These are phyloP conservation scores for Quillaja saponaria DNA, from an alignment of 306 rosid species.

Conservation along the genomic window DNA sequence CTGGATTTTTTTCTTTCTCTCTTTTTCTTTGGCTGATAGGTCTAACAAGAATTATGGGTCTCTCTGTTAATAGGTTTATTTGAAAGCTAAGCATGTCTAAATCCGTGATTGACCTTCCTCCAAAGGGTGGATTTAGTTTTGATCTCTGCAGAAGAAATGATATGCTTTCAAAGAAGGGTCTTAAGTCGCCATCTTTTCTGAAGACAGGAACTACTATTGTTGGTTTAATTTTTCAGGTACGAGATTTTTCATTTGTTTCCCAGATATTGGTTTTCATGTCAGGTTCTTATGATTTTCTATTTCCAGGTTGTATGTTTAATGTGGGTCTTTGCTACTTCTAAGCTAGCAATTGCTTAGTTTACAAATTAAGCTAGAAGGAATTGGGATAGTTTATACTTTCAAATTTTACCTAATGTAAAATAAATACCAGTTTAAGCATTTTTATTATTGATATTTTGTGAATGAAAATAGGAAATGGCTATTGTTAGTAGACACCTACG, in stretches of 20 bases:
- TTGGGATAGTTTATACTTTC: too few relatives aligned
- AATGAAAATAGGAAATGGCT: too few relatives aligned
- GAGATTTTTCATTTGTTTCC: too few relatives aligned
- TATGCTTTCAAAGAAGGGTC: conserved; percentile 76
- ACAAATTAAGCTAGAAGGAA: too few relatives aligned
- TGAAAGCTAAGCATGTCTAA: conserved; percentile 49
- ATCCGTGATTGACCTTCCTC: conserved; percentile 59
- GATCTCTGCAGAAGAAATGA: conserved; percentile 88
- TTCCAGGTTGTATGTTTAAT: too few relatives aligned
- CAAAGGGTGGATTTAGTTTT: conserved; percentile 84
- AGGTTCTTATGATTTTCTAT: too few relatives aligned
- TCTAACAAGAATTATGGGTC: not conserved
- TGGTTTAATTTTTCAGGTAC: conserved; percentile 76
- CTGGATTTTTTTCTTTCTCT: not conserved
- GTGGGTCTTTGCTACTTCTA: too few relatives aligned
- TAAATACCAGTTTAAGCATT: too few relatives aligned
- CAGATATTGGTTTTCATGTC: not conserved
- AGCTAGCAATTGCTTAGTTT: too few relatives aligned
- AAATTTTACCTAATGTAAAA: too few relatives aligned
- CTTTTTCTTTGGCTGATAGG: not conserved
- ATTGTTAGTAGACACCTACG: too few relatives aligned
- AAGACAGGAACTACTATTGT: conserved; percentile 96
- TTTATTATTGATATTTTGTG: too few relatives aligned
- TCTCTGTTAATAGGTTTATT: conserved; percentile 31
- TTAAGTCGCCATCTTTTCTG: conserved; percentile 53